Conservation (phyloP, 129 eudicot species). For the Saposhnikovia divaricata region DNA sequence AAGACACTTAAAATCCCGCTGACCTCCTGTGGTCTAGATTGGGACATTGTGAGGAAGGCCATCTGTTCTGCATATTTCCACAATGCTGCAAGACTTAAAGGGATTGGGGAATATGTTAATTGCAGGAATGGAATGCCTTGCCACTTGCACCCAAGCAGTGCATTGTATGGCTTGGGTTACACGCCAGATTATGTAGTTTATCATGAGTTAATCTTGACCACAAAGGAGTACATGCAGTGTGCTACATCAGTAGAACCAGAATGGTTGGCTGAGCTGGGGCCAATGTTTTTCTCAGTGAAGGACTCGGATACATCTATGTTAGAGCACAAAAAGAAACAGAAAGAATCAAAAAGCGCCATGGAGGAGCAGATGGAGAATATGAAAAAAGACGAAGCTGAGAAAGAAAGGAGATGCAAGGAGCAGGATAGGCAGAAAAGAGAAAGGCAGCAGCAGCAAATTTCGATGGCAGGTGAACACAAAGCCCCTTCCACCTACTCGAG, state of each 20-base stretch:
- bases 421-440: conserved; percentile 36
- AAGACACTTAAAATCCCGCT: conserved; percentile 47
- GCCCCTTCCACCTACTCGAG: conserved; percentile 37
- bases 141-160: conserved; percentile 60
- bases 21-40: conserved; percentile 48
- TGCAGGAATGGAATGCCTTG: conserved; percentile 59
- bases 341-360: conserved; percentile 51
- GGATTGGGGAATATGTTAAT: conserved; percentile 54
- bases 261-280: conserved; percentile 57
- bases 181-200: conserved; percentile 55
- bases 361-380: conserved; percentile 52
- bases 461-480: conserved; percentile 41
- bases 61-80: conserved; percentile 63
- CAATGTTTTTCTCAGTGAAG: conserved; percentile 54
- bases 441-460: conserved; percentile 36
- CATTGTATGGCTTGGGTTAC: conserved; percentile 44
- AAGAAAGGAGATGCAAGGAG: conserved; percentile 26
- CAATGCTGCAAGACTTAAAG: conserved; percentile 56
- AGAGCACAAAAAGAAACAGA: conserved; percentile 55
- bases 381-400: conserved; percentile 34
- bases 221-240: conserved; percentile 59
- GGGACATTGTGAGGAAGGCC: conserved; percentile 61
- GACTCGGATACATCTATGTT: conserved; percentile 57
- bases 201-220: conserved; percentile 48
- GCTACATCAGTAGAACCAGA: conserved; percentile 51